Conservation (phyloP, 2,329 filamentous ascomycete species). For the Teratosphaeria viscida region DNA sequence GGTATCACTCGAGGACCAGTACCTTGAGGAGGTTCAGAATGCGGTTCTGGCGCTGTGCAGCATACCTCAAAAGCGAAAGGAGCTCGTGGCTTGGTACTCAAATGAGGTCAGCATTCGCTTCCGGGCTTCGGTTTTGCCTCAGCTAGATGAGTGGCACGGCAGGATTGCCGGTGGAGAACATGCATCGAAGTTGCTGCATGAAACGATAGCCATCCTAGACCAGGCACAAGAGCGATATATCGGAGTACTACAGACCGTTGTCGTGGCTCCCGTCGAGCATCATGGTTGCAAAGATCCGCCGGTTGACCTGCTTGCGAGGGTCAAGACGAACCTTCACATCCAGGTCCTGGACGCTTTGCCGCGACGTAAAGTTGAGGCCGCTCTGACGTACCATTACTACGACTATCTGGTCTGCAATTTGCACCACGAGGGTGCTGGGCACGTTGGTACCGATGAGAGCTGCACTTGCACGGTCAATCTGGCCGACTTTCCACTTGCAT, state of each 20-base stretch:
- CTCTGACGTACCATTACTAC: not conserved
- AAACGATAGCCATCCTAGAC: constrained; percentile 28
- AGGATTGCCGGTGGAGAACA: constrained; percentile 13
- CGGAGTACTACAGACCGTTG: not conserved
- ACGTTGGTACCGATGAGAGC: constrained; percentile 13
- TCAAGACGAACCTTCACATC: constrained; percentile 14
- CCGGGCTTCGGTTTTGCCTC: constrained; percentile 20
- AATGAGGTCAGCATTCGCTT: constrained; percentile 35
- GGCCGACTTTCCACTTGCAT: constrained; percentile 11
- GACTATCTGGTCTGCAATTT: not conserved
- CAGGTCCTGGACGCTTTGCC: constrained; percentile 19
- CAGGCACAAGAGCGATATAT: constrained; percentile 22
- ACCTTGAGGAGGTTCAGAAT: constrained; percentile 7
- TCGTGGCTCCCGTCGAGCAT: not conserved
- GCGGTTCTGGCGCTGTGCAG: constrained; percentile 8
- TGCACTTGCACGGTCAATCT: constrained; percentile 17
- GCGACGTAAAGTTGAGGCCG: constrained; percentile 4
- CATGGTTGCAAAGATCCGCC: not conserved
- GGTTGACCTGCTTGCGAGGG: constrained; percentile 29
- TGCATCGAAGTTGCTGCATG: constrained; percentile 24
- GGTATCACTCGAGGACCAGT: not conserved
- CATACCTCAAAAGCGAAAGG: constrained; percentile 11
- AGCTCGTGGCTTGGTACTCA: constrained; percentile 36
- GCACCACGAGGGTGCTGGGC: not conserved
- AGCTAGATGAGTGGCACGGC: constrained; percentile 15